Evolutionary conservation across 2,329 filamentous ascomycete genomes (phyloP).

Genomic region (Aureobasidium sp.): DNA sequence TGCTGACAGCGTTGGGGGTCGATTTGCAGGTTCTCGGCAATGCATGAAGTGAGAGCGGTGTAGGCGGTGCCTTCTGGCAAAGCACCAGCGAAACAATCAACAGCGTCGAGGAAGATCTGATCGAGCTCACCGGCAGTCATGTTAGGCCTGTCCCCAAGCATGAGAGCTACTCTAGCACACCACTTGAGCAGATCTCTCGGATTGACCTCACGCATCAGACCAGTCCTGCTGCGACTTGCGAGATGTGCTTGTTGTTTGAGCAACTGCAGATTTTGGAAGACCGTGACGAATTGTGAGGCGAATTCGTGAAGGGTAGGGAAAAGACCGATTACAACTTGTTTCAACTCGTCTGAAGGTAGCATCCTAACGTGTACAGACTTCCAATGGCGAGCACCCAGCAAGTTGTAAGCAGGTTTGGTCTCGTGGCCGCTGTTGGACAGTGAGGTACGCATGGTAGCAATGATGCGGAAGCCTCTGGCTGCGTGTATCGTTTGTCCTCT

Average conservation of each 20-base stretch:
- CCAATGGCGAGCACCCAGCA: constrained; percentile 86
- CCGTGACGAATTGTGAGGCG: constrained; percentile 48
- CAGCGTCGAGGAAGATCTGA: constrained; percentile 85
- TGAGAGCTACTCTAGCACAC: constrained; percentile 67
- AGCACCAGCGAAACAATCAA: constrained; percentile 86
- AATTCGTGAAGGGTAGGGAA: constrained; percentile 62
- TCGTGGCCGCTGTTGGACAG: constrained; percentile 61
- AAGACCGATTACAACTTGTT: constrained; percentile 62
- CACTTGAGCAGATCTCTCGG: constrained; percentile 84
- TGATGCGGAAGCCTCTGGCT: constrained; percentile 76
- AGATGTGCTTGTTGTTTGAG: constrained; percentile 39
- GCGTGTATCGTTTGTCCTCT: constrained; percentile 81
- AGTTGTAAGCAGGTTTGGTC: constrained; percentile 58
- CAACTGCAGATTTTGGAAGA: constrained; percentile 43
- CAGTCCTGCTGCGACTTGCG: constrained; percentile 46
- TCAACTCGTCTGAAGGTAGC: constrained; percentile 62
- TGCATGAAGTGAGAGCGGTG: constrained; percentile 55
- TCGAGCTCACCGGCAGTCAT: constrained; percentile 66
- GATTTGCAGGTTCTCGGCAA: constrained; percentile 83
- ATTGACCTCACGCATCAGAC: constrained; percentile 55
- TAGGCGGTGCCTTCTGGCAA: constrained; percentile 60
- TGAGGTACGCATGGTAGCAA: constrained; percentile 78
- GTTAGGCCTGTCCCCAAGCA: constrained; percentile 55
- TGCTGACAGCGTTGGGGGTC: constrained; percentile 75
- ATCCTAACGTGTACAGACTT: constrained; percentile 62